Conservation (phyloP, 352 stramenopile genomes). For the Aphanomyces euteiches region DNA sequence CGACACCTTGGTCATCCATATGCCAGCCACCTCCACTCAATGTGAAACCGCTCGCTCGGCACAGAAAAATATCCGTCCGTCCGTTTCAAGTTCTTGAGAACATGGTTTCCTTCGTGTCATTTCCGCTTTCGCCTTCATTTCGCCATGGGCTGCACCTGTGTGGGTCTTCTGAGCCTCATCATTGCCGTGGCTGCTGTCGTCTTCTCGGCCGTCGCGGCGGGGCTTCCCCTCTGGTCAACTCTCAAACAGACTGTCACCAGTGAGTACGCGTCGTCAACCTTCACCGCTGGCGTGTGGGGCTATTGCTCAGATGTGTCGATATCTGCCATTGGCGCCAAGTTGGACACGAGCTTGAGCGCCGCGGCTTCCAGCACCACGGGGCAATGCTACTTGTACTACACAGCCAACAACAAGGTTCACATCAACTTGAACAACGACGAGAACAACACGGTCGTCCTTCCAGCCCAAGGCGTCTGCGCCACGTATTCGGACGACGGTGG, state of each 20-base stretch:
- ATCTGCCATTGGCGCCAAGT: slow-evolving; percentile 1
- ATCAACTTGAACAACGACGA: slow-evolving; percentile 11
- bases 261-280: slow-evolving; percentile 14
- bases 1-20: too few relatives aligned
- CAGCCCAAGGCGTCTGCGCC: slow-evolving; percentile 16
- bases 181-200: slow-evolving; percentile 8
- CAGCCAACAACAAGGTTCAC: background rate
- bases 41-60: too few relatives aligned
- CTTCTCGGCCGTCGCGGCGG: slow-evolving; percentile 12
- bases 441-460: slow-evolving; percentile 23
- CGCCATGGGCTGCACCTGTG: slow-evolving; percentile 23
- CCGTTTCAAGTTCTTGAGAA: slow-evolving; percentile 12
- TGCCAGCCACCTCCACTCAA: too few relatives aligned
- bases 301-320: slow-evolving; percentile 29
- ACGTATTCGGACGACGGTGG: slow-evolving; percentile 19
- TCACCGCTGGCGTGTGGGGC: slow-evolving; percentile 26
- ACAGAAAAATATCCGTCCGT: slow-evolving; percentile 4
- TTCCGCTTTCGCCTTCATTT: slow-evolving; percentile 16
- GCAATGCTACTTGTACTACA: slow-evolving; percentile 29
- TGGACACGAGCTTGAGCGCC: background rate
- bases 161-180: slow-evolving; percentile 18
- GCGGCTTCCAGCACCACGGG: background rate
- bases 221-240: slow-evolving; percentile 25
- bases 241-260: slow-evolving; percentile 6
- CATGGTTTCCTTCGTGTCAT: slow-evolving; percentile 11